Evolutionary conservation across 225 moss, liverwort and hornwort species (phyloP).

Genomic region (Asterella californica): DNA sequence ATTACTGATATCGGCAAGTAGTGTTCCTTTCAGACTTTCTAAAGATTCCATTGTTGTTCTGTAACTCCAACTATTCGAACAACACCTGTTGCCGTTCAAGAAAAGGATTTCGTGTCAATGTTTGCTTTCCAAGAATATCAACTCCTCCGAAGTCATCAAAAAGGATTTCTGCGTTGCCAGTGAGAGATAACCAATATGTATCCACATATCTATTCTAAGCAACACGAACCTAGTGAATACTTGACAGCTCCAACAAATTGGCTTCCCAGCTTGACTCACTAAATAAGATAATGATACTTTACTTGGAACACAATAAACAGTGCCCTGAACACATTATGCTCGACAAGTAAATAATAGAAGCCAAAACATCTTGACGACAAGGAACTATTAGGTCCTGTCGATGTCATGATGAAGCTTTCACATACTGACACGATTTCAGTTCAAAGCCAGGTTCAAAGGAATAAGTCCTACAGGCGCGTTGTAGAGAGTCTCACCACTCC

Average conservation of each 20-base stretch:
- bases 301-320: background rate
- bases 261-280: background rate
- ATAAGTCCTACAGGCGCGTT: background rate
- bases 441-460: background rate
- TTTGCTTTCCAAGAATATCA: background rate
- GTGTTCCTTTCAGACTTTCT: slow-evolving; percentile 21
- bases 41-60: slow-evolving; percentile 32
- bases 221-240: background rate
- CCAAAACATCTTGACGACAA: background rate
- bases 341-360: background rate
- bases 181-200: background rate
- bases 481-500: slow-evolving; percentile 47
- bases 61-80: slow-evolving; percentile 35
- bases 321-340: background rate
- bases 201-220: background rate
- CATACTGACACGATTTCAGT: background rate
- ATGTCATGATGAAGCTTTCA: background rate
- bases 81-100: slow-evolving; percentile 40
- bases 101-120: background rate
- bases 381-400: background rate
- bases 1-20: slow-evolving; percentile 16
- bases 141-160: background rate
- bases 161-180: background rate
- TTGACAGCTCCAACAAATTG: background rate
- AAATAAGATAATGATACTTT: background rate